phyloP scores from a whole-genome alignment of 352 stramenopile species.

The Globisporangium echinulatum region DNA sequence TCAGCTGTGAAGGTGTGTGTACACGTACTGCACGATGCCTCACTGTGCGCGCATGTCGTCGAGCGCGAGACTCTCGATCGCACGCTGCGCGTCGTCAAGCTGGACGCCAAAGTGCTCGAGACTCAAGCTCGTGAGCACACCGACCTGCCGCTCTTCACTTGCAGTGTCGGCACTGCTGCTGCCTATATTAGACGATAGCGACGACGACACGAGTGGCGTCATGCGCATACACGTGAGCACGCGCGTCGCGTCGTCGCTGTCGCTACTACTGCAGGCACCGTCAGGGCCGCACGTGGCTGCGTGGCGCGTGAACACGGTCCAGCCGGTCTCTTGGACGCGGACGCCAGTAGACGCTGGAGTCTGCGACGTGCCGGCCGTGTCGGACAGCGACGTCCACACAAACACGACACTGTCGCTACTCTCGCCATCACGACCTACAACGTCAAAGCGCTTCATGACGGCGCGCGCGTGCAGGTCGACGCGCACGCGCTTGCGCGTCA shows the following conservation, averaged over 20 bases:
- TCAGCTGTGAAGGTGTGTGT: neutral
- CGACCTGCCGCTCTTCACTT: constrained; percentile 16
- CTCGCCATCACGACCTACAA: neutral
- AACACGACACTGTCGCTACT: constrained; percentile 15
- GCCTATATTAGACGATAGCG: too few relatives aligned
- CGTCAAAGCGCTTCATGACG: constrained; percentile 22
- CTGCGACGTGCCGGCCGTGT: constrained; percentile 1
- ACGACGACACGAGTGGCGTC: constrained; percentile 15
- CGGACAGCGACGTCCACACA: constrained; percentile 20
- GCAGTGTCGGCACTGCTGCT: neutral
- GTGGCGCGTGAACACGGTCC: constrained; percentile 1
- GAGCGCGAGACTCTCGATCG: constrained; percentile 24
- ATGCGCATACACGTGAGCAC: constrained; percentile 24
- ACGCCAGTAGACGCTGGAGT: neutral
- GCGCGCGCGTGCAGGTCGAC: constrained; percentile 19
- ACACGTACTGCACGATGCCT: too few relatives aligned
- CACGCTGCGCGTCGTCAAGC: constrained; percentile 22
- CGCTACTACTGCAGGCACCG: neutral
- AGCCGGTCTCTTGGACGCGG: neutral
- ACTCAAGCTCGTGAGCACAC: constrained; percentile 20
- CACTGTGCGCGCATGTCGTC: constrained; percentile 7
- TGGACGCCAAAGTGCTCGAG: constrained; percentile 29
- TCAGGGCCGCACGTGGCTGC: neutral
- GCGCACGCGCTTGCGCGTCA: constrained; percentile 17
- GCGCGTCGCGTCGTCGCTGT: constrained; percentile 1